Base-by-base conservation (phyloP, 176 grass and related monocot genomes). In the Hyparrhenia diplandra region DNA sequence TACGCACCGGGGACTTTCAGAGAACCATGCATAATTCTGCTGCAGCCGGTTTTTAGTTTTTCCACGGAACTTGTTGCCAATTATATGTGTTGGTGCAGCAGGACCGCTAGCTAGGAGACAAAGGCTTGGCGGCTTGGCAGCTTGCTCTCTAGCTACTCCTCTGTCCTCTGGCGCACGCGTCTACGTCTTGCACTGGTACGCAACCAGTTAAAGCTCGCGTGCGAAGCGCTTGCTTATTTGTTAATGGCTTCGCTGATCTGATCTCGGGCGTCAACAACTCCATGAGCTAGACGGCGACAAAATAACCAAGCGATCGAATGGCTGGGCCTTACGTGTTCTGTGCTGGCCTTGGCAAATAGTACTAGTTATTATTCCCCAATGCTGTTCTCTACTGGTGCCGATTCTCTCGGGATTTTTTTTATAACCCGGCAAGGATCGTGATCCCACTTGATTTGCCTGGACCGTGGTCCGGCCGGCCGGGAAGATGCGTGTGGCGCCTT, bases 321-420 rank as follows among this genome's bases (percentile, higher is more conserved):
- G 40, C 63, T 25, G 59, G 35, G 39, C 8, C 36, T 7, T 80
- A 14, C 69, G 75, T 69, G 62, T 41, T 43, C 59, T 68, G 16
- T 29, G 27, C 62, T 89, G 70, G 39, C 67, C 1, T 24, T 24
- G 65, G 16, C 47, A n/a, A 28, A 79, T 84, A 69, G n/a, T n/a
- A n/a, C n/a, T n/a, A n/a, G n/a, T n/a, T n/a, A n/a, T 88, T 84
- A 69, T 13, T 6, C 62, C 51, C 18, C 1, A 0, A 14, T 14
- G 12, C 23, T 69, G 81, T 69, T 52, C 23, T n/a, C 4, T 31
- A 51, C n/a, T 36, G 27, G 21, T 66, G 80, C 67, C 29, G 43
- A 60, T 47, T 27, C 24, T 35, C 57, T 55, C 23, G 8, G 16
- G 9, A 24, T 79, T 46, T 57, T 75, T 35, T 49, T 13, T n/a